Conservation (phyloP, 139 green algal genomes). For the Mesotaenium endlicherianum region DNA sequence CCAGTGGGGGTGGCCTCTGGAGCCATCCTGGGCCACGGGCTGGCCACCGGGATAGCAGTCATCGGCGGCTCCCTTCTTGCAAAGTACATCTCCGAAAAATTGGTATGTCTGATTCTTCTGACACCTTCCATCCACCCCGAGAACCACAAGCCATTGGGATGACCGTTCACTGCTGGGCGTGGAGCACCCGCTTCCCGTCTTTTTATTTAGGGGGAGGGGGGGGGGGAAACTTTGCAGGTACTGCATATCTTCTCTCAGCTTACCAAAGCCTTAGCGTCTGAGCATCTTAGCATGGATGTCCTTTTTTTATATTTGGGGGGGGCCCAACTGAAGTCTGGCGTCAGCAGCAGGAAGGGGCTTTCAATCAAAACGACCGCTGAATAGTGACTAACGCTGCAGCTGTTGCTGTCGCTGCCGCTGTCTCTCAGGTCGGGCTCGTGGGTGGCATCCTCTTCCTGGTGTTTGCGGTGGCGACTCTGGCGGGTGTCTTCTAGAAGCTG, state of each 20-base stretch:
- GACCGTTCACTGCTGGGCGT: too few species aligned
- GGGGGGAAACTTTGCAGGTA: too few species aligned
- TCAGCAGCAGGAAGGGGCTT: too few species aligned
- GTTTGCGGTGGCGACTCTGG: conserved; percentile 72
- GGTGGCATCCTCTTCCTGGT: conserved; percentile 85
- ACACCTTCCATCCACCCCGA: not conserved
- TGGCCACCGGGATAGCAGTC: conserved; percentile 90
- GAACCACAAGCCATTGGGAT: too few species aligned
- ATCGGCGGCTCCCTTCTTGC: conserved; percentile 77
- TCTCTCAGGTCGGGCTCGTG: conserved; percentile 68
- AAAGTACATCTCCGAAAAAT: conserved; percentile 84
- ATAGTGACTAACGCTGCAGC: too few species aligned
- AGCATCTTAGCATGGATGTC: too few species aligned
- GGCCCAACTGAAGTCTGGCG: too few species aligned
- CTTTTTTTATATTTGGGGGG: too few species aligned
- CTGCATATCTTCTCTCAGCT: not conserved
- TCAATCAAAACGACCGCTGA: too few species aligned
- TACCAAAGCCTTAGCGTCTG: too few species aligned
- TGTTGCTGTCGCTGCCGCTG: not conserved
- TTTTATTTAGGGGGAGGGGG: too few species aligned
- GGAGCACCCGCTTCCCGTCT: too few species aligned
- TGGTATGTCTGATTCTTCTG: conserved; percentile 4
- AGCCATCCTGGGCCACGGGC: conserved; percentile 79
- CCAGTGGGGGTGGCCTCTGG: conserved; percentile 79
- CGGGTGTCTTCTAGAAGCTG: conserved; percentile 47